phyloP scores from a whole-genome alignment of 805 yeast species.

The Isabelozyma gotoi region DNA sequence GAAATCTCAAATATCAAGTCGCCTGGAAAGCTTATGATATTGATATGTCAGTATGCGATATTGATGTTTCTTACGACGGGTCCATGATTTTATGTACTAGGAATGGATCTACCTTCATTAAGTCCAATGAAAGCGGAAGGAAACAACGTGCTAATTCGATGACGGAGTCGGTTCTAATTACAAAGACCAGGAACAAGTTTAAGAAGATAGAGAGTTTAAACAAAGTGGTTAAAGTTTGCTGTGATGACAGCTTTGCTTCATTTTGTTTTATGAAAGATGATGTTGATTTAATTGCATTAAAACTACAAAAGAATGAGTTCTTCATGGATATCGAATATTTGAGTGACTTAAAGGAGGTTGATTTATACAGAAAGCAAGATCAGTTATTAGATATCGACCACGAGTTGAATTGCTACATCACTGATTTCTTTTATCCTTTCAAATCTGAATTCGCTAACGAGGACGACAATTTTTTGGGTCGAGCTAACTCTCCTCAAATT shows the following conservation, averaged over 20 bases:
- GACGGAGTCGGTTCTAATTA: conserved; percentile 26
- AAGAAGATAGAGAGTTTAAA: conserved; percentile 53
- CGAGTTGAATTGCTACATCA: conserved; percentile 21
- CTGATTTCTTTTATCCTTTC: conserved; percentile 27
- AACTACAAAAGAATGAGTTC: conserved; percentile 47
- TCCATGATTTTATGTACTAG: conserved; percentile 64
- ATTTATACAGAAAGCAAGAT: conserved; percentile 37
- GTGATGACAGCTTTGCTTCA: conserved; percentile 64
- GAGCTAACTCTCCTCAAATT: not conserved
- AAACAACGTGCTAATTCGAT: conserved; percentile 29
- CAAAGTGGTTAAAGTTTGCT: conserved; percentile 58
- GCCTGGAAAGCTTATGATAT: conserved; percentile 66
- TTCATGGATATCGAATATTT: conserved; percentile 52
- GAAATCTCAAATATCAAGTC: conserved; percentile 43
- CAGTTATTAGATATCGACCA: conserved; percentile 37
- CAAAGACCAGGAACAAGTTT: conserved; percentile 46
- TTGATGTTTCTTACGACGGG: conserved; percentile 69
- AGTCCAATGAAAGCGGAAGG: conserved; percentile 16
- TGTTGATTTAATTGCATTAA: conserved; percentile 55
- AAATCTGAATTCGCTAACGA: not conserved
- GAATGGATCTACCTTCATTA: conserved; percentile 66
- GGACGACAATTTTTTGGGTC: not conserved
- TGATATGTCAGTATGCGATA: conserved; percentile 60
- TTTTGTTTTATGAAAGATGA: conserved; percentile 71
- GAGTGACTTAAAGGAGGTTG: conserved; percentile 45